Evolutionary conservation across 306 rosid genomes (phyloP), one percentile per base, ranked within the genome.

Genomic region (Pyrus communis): DNA sequence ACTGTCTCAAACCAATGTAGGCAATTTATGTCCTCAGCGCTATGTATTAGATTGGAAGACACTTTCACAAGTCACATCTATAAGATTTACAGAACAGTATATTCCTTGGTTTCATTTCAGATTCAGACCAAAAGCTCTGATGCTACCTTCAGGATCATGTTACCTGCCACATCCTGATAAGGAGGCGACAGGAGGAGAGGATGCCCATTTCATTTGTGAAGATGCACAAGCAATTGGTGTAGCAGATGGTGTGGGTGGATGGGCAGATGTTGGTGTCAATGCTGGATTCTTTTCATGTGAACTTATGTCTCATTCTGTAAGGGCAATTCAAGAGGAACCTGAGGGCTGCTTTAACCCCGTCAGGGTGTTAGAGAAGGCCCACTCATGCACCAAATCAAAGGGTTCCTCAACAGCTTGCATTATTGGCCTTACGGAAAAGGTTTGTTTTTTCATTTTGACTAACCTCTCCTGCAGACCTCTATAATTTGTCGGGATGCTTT

Each of bases 381-480:
- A 89, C 78, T 87, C 88, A 43, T 75, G 69, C 71, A 70, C 88
- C 9, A 93, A 93, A 74, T 91, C 93, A 22, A 76, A 61, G 88
- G 98, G 98, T 77, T 93, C 98, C 28, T 93, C 98, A 75, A 93
- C 98, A 31, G 98, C 93, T 65, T 93, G 97, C 79, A 91, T 93
- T 75, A 82, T 93, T 80, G 84, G 90, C 74, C 97, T 93, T 76
- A 82, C 82, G 0, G 88, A 89, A 31, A 85, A 84, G 97, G 97
- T 93, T 75, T 78, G 70, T 28, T 54, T 9, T 51, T 10, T 77
- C 51, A 43, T 59, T 71, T 73, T 52, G 62, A 66, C 68, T 23
- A 68, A 21, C 19, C 49, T 75, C 78, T 69, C 61, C 3, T 17
- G 82, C 35, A 22, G 19, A 52, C 27, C 46, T 19, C 23, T 79